These are phyloP conservation scores for Teratosphaeriaceae sp. DNA, from an alignment of 2,329 filamentous ascomycete species.

Conservation along the genomic window DNA sequence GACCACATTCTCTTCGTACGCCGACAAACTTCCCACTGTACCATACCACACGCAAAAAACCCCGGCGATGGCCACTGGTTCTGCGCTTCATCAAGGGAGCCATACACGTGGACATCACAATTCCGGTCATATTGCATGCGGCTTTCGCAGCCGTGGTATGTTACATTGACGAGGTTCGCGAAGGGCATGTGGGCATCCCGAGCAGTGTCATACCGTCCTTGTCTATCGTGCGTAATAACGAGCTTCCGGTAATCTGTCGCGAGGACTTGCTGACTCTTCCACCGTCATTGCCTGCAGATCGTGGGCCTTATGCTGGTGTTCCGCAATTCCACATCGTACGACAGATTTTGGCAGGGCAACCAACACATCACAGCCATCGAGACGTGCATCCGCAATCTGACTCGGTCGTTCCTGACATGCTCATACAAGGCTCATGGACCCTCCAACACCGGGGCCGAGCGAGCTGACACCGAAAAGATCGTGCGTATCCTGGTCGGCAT, in stretches of 20 bases:
- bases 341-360: slow-evolving; percentile 52
- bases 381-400: slow-evolving; percentile 54
- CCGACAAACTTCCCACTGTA: slow-evolving; percentile 16
- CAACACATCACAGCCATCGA: slow-evolving; percentile 49
- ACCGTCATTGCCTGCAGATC: too few species aligned
- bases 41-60: slow-evolving; percentile 40
- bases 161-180: slow-evolving; percentile 44
- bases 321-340: slow-evolving; percentile 58
- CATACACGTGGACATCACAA: slow-evolving; percentile 52
- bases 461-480: slow-evolving; percentile 51
- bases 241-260: too few species aligned
- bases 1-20: too few species aligned
- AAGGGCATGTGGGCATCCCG: slow-evolving; percentile 47
- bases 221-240: slow-evolving; percentile 59
- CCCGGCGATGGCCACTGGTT: slow-evolving; percentile 54
- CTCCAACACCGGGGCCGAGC: slow-evolving; percentile 37
- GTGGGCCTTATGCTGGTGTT: slow-evolving; percentile 67
- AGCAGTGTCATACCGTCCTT: slow-evolving; percentile 55
- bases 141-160: slow-evolving; percentile 53
- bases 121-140: slow-evolving; percentile 52
- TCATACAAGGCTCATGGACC: slow-evolving; percentile 31
- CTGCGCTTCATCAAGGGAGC: slow-evolving; percentile 59
- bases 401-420: slow-evolving; percentile 47
- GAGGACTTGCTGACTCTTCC: too few species aligned
- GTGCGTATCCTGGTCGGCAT: slow-evolving; percentile 55